Percentiles rank a stretch among this genome's conserved stretches.
phyloP scores from a whole-genome alignment of 305 asterid species.

The Vinca major region DNA sequence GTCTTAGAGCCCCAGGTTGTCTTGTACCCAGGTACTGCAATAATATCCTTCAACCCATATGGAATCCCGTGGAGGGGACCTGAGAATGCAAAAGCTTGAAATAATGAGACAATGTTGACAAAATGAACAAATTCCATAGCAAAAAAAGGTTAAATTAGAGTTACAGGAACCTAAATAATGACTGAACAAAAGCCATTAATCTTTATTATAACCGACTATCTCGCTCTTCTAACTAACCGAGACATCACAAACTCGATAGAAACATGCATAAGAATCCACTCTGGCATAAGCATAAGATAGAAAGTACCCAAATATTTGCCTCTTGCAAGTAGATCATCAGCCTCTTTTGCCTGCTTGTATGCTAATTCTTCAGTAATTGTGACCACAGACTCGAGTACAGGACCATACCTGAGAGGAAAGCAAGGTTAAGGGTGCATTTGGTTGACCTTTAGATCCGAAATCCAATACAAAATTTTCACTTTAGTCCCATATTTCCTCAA shows the following conservation, averaged over 20 bases:
- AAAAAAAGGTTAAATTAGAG: not conserved
- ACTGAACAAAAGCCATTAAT: not conserved
- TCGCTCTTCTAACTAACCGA: not conserved
- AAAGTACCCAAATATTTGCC: conserved; percentile 58
- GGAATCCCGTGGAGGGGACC: conserved; percentile 98
- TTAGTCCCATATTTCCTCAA: no score
- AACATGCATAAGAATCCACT: not conserved
- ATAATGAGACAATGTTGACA: not conserved
- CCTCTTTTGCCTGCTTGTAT: conserved; percentile 59
- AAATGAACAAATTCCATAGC: not conserved
- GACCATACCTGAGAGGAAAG: conserved; percentile 49
- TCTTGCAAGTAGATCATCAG: conserved; percentile 60
- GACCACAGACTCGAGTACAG: conserved; percentile 69
- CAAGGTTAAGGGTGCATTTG: not conserved
- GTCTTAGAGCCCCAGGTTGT: conserved; percentile 88
- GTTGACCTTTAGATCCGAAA: no score
- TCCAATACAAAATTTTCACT: no score
- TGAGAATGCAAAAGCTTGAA: conserved; percentile 15
- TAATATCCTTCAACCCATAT: conserved; percentile 81
- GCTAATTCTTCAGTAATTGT: conserved; percentile 87
- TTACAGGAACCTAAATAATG: not conserved
- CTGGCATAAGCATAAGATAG: not conserved
- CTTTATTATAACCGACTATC: not conserved
- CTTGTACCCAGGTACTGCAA: conserved; percentile 79
- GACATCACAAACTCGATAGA: not conserved